These are phyloP conservation scores for Parsonsia alboflavescens DNA, from an alignment of 257 asterid genomes.

Conservation along the genomic window DNA sequence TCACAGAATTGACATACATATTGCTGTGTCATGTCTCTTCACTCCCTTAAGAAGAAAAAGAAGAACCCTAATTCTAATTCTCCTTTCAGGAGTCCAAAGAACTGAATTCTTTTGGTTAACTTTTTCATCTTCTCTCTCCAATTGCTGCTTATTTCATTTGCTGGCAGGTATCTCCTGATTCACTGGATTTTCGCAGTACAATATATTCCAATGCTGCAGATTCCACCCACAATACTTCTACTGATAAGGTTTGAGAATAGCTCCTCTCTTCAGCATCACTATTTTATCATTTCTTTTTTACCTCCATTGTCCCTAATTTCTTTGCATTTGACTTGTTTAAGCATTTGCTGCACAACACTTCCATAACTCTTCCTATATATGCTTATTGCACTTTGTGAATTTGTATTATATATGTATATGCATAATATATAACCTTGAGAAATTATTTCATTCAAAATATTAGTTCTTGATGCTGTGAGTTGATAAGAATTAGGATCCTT, in stretches of 20 bases:
- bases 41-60: not conserved
- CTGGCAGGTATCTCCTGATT: conserved; percentile 38
- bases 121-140: not conserved
- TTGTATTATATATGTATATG: no score
- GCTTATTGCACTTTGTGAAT: not conserved
- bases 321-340: not conserved
- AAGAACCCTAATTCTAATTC: conserved; percentile 1
- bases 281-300: not conserved
- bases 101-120: not conserved
- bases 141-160: not conserved
- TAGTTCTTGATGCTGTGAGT: not conserved
- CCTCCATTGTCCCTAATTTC: not conserved
- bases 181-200: conserved; percentile 19
- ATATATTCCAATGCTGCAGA: conserved; percentile 28
- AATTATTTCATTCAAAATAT: not conserved
- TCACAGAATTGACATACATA: no score
- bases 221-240: conserved; percentile 35
- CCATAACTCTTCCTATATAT: not conserved
- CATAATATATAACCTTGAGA: not conserved
- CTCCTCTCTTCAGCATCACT: not conserved
- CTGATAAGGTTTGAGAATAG: conserved; percentile 41
- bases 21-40: not conserved
- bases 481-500: not conserved
- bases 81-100: not conserved
- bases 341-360: not conserved